Base-by-base conservation (phyloP, 73 alveolate genomes). In the Vitrella brassicaformis region DNA sequence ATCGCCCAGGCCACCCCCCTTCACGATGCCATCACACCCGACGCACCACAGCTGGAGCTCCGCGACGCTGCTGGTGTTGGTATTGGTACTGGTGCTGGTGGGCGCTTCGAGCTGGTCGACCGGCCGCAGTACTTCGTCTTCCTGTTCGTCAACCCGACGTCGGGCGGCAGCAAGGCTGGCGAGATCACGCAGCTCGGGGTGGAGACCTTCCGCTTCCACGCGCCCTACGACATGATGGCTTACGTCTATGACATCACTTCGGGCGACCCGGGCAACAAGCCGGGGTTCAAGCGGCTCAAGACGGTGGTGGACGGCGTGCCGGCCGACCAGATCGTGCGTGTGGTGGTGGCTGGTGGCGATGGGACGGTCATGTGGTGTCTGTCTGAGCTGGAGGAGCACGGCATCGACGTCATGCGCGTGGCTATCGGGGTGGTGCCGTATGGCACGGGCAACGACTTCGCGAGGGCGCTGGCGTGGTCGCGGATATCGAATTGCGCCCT, bases 401-500 rank as follows among this genome's bases (percentile, higher is more conserved):
- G 86, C 25, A 46, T 87, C 0, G 71, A 67, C 31, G 28, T 79
- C 0, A 75, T 83, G 30, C 67, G 64, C 1, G 32, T 84, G 31
- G 64, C 72, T 18, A 46, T 84, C 28, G 86, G 86, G 0, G 80
- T 70, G 26, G 39, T 83, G 22, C 90, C 90, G 25, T 87, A 67
- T 73, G 93, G 93, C 27, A 87, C 90, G 0, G 90, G 89, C 25
- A 87, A 87, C 71, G 90, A 87, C 67, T 47, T 87, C 28, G 39
- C 86, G 25, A 29, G 79, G 39, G 79, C 67, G 25, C 31, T 75
- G 25, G 93, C 90, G 27, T 87, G 89, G 89, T 88, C 14, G 22
- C 14, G 22, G 56, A 8, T 14, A 4, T 14, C 22, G 22, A 39
- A 4, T 39, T 4, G 22, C 56, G 22, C 22, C 14, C 22, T 14